phyloP scores from a whole-genome alignment of 352 stramenopile species.

The Pythium aristosporum region DNA sequence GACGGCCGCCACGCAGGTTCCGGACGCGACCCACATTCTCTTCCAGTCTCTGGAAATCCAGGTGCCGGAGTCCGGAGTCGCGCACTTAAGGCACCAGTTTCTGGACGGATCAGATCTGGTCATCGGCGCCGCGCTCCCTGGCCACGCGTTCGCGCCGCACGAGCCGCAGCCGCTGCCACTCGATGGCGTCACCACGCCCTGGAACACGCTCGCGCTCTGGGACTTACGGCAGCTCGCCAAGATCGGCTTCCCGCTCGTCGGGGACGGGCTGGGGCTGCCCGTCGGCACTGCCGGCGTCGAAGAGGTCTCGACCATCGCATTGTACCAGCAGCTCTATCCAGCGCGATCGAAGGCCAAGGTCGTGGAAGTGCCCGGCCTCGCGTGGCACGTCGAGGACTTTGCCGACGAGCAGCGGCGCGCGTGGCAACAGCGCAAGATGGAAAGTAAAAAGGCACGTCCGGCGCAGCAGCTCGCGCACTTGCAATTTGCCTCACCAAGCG shows the following conservation, averaged over 20 bases:
- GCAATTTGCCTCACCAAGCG: conserved; percentile 32
- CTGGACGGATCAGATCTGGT: conserved; percentile 80
- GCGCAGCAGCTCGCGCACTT: conserved; percentile 73
- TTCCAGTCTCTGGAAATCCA: conserved; percentile 92
- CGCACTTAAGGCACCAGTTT: conserved; percentile 63
- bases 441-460: conserved; percentile 88
- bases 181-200: conserved; percentile 90
- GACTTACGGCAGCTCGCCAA: conserved; percentile 88
- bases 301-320: conserved; percentile 91
- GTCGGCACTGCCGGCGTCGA: conserved; percentile 81
- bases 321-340: conserved; percentile 88
- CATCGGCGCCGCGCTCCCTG: conserved; percentile 87
- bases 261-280: conserved; percentile 75
- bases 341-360: conserved; percentile 76
- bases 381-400: conserved; percentile 80
- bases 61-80: conserved; percentile 51
- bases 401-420: conserved; percentile 62
- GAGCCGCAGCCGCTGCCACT: conserved; percentile 53
- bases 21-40: conserved; percentile 54
- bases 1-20: conserved; percentile 64
- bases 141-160: conserved; percentile 59
- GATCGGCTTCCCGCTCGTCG: conserved; percentile 89
- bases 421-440: conserved; percentile 96
- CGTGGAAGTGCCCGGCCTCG: conserved; percentile 66
- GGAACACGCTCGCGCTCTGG: conserved; percentile 97